These are phyloP conservation scores for Amylocystis lapponica DNA, from an alignment of 768 basidiomycete genomes.

Conservation along the genomic window DNA sequence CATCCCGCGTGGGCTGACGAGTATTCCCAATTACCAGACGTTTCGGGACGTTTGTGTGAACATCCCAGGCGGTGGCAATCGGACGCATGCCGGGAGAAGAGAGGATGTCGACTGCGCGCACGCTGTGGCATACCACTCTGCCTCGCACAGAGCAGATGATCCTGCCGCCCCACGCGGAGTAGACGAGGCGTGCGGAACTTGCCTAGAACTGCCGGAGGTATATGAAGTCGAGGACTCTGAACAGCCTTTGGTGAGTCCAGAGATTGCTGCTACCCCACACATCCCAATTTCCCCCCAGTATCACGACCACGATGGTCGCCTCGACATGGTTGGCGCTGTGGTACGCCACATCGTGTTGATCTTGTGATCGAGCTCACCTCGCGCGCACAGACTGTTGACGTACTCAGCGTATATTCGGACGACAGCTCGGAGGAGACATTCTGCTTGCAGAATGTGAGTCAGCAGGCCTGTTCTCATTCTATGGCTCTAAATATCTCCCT, in stretches of 20 bases:
- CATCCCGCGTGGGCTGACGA: background rate
- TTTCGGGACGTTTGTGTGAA: background rate
- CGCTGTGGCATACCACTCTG: background rate
- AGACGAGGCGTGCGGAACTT: background rate
- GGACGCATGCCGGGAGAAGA: no score
- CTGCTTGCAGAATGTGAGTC: background rate
- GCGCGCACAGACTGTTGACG: background rate
- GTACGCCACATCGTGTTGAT: background rate
- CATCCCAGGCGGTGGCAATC: background rate
- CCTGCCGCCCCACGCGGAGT: background rate
- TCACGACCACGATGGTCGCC: constrained; percentile 3
- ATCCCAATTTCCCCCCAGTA: background rate
- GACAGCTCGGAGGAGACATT: background rate
- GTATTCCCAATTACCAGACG: background rate
- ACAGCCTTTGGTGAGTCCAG: background rate
- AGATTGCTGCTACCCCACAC: background rate
- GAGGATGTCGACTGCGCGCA: background rate
- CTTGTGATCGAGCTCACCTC: background rate
- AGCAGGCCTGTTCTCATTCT: background rate
- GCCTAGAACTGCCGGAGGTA: background rate
- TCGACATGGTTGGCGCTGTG: constrained; percentile 1
- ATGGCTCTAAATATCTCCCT: background rate
- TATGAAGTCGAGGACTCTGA: background rate
- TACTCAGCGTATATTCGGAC: background rate
- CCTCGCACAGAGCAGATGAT: constrained; percentile 1